Evolutionary conservation across 2,329 filamentous ascomycete species (phyloP).

Genomic region (Fusarium drepaniforme): DNA sequence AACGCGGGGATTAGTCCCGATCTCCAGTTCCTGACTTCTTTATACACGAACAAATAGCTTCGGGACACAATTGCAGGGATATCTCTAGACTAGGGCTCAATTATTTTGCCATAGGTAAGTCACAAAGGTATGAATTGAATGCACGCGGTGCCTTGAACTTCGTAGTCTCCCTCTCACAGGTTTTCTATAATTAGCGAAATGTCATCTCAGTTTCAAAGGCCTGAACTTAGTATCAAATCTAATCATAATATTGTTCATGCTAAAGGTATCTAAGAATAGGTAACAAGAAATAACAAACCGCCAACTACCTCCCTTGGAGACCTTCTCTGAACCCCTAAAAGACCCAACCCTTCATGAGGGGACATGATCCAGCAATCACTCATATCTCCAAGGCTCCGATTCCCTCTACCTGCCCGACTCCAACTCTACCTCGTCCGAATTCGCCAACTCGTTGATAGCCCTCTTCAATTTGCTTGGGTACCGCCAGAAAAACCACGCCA

Average conservation of each 20-base stretch:
- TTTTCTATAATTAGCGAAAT: no score
- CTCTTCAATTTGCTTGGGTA: conserved; percentile 16
- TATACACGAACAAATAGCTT: not conserved
- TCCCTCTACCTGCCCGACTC: not conserved
- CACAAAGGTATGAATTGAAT: not conserved
- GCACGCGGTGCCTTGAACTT: not conserved
- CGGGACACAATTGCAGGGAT: not conserved
- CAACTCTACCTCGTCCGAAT: not conserved
- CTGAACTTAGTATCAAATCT: not conserved
- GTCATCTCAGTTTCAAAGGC: not conserved
- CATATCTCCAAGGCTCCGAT: no score
- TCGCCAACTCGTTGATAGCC: not conserved
- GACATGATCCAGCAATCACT: not conserved
- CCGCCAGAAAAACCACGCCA: conserved; percentile 17
- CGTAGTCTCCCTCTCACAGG: not conserved
- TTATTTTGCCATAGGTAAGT: not conserved
- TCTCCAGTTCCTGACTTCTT: not conserved
- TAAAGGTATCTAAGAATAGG: not conserved
- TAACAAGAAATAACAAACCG: not conserved
- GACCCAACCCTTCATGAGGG: not conserved
- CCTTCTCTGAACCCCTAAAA: not conserved
- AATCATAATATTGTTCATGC: not conserved
- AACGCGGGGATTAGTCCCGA: not conserved
- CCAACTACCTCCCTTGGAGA: not conserved
- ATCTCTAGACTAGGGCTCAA: not conserved